Percentiles rank a stretch among this genome's conserved stretches.
Evolutionary conservation across 306 rosid genomes (phyloP).

Genomic region (Malus sylvestris): DNA sequence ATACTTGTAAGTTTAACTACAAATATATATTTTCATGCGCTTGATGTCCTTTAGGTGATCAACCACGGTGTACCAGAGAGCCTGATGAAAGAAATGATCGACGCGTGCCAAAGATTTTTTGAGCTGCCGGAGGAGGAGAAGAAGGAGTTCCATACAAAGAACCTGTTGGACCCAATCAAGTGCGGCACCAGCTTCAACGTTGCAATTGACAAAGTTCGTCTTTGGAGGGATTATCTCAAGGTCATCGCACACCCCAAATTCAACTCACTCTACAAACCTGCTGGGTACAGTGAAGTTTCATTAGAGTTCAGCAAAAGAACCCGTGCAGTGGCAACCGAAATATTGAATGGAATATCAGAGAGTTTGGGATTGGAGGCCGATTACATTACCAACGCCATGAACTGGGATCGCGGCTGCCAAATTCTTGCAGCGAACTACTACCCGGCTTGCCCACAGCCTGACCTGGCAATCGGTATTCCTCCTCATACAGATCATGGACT

Average conservation of each 20-base stretch:
- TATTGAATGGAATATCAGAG: constrained; percentile 5
- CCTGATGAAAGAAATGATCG: constrained; percentile 28
- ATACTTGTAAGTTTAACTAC: too few species aligned
- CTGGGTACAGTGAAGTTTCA: constrained; percentile 26
- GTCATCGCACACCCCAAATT: constrained; percentile 35
- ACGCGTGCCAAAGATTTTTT: constrained; percentile 9
- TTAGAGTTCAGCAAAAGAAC: constrained; percentile 33
- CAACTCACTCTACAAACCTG: constrained; percentile 41
- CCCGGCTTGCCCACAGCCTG: constrained; percentile 4
- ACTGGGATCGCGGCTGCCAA: neutral
- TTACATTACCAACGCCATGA: neutral
- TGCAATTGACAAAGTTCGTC: constrained; percentile 23
- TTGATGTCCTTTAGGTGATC: constrained; percentile 9
- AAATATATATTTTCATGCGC: neutral
- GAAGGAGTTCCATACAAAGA: neutral
- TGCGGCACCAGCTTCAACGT: constrained; percentile 44
- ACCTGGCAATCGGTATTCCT: neutral
- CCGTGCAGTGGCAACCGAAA: constrained; percentile 23
- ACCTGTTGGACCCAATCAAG: constrained; percentile 13
- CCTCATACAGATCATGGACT: constrained; percentile 1
- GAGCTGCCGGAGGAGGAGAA: constrained; percentile 9
- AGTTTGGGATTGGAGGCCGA: neutral
- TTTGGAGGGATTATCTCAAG: constrained; percentile 57
- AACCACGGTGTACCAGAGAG: constrained; percentile 26
- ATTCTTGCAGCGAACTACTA: neutral